Evolutionary conservation across 441 rosid genomes (phyloP).

Genomic region (California macrophylla): DNA sequence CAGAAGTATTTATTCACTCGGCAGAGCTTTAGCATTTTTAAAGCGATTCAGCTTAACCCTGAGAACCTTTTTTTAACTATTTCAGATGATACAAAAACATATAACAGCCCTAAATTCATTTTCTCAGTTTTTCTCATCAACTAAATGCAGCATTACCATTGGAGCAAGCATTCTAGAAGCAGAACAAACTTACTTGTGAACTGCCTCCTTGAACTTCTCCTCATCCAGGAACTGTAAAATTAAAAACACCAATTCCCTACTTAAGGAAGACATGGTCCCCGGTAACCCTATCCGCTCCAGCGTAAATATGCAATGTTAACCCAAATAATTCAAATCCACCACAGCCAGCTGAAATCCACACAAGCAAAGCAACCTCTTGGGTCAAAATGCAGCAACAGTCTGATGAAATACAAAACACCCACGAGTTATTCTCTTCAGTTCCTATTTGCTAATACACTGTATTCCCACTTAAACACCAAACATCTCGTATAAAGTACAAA

Average conservation of each 20-base stretch:
- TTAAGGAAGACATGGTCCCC: slow-evolving; percentile 58
- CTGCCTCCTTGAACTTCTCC: slow-evolving; percentile 64
- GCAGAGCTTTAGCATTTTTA: neutral
- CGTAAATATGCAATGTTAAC: slow-evolving; percentile 23
- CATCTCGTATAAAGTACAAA: neutral
- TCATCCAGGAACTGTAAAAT: slow-evolving; percentile 78
- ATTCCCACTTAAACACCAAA: neutral
- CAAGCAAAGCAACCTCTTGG: slow-evolving; percentile 3
- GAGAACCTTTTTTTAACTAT: neutral
- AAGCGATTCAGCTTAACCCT: neutral
- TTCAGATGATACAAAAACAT: neutral
- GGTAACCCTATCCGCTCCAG: slow-evolving; percentile 46
- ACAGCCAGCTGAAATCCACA: slow-evolving; percentile 13
- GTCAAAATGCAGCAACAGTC: slow-evolving; percentile 6
- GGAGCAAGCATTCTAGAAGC: neutral
- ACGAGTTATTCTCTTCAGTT: slow-evolving; percentile 10
- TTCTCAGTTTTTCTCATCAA: neutral
- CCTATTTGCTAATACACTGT: slow-evolving; percentile 12
- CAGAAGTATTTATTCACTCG: neutral
- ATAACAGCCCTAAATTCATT: neutral
- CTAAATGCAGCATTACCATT: neutral
- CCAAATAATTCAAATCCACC: slow-evolving; percentile 8
- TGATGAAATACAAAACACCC: slow-evolving; percentile 8
- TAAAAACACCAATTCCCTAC: slow-evolving; percentile 73
- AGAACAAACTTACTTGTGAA: slow-evolving; percentile 41